phyloP scores from a whole-genome alignment of 192 early-diverging fungal species.

The Backusella psychrophila region DNA sequence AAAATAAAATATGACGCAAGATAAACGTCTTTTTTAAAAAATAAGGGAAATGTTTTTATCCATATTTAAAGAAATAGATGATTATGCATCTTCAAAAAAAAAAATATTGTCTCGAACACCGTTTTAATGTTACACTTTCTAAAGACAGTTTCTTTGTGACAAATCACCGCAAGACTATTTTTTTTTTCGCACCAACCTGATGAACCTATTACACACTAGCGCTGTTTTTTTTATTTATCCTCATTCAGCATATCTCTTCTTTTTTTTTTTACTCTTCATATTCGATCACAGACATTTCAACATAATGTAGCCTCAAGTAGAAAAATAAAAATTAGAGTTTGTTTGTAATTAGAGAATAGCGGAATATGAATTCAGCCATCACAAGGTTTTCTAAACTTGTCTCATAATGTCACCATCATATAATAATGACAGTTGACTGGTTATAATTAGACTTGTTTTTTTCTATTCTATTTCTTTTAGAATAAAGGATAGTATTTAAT shows the following conservation, averaged over 20 bases:
- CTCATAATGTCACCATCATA: neutral
- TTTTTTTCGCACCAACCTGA: neutral
- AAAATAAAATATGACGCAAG: neutral
- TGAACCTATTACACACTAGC: neutral
- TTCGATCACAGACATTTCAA: neutral
- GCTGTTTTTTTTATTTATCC: neutral
- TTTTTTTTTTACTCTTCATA: neutral
- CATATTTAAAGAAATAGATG: neutral
- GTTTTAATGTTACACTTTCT: constrained; percentile 2
- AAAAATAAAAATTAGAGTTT: neutral
- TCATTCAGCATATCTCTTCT: neutral
- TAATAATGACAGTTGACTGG: neutral
- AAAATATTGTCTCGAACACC: neutral
- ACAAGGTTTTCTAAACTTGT: neutral
- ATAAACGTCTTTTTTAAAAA: neutral
- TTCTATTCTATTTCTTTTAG: neutral
- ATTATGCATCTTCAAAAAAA: neutral
- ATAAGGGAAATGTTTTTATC: neutral
- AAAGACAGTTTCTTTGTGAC: neutral
- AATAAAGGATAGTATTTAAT: neutral
- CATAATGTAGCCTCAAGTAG: neutral
- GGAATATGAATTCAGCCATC: neutral
- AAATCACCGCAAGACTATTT: neutral
- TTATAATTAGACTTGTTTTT: neutral
- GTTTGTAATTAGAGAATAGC: neutral